Evolutionary conservation across 257 asterid species (phyloP), one percentile per base, ranked within the genome.

Genomic region (Paulownia fortunei): DNA sequence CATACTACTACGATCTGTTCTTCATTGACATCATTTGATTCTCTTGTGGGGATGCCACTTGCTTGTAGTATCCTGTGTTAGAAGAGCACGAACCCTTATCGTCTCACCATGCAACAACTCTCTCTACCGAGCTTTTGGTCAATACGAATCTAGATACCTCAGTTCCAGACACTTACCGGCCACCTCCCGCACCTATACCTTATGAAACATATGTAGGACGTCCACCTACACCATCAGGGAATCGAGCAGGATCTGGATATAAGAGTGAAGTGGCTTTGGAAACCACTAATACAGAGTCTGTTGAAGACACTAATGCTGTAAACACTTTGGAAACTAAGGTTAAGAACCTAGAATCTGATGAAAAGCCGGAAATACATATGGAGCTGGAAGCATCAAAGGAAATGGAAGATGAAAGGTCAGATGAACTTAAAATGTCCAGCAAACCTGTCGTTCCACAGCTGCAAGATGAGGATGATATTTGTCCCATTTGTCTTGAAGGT

Each of bases 401-500:
- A 76, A 76, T 78, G 73, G 93, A 86, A 36, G 88, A 88, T 64
- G 89, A 84, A 82, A 78, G 83, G 8, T 82, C 92, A 11, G 90
- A 78, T 5, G 97, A 90, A 64, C 89, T 89, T 41, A 89, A 90
- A 64, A 92, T 90, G 84, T 56, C 88, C 58, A 79, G 79, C 69
- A 73, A 82, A 79, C 77, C 82, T 76, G 58, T 72, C 41, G 39
- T 74, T 67, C 74, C 84, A 76, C 76, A 86, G 16, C 75, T 82
- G 58, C 72, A 65, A 76, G 92, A 89, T 51, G 97, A 92, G 82
- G 93, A 88, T 77, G 95, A 90, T 80, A 65, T 56, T 49, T 92
- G 97, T 60, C 96, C 97, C 78, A 92, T 86, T 77, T 92, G 97
- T 86, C 91, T 92, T 60, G 97, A 92, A 88, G 97, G 97, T 90